Base-by-base conservation (phyloP, 495 filamentous ascomycete genomes). In the Penicillium maclennaniae region DNA sequence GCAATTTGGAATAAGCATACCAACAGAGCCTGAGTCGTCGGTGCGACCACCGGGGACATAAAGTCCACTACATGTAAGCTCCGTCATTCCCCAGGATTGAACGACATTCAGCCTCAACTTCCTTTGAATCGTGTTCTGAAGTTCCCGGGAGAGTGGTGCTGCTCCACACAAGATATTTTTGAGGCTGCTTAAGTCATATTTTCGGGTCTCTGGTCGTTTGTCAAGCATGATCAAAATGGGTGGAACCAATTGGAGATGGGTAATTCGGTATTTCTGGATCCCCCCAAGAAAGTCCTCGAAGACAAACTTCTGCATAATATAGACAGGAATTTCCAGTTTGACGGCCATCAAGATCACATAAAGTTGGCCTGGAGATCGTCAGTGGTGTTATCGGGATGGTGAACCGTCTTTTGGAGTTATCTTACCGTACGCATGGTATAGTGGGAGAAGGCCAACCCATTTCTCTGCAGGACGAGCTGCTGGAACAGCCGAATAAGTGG, bases 91-190 rank as follows among this genome's bases (percentile, higher is more conserved):
- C 79, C 87, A 92, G 1, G 83, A 88, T 60, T 92, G 88, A 36
- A 80, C 83, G 1, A 89, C 70, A 39, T 81, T 81, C 19, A 95
- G 70, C 16, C 79, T 77, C 19, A 88, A 69, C 1, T 88, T 76
- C 6, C 77, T 55, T 71, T 87, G 85, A 6, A 89, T 79, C 16
- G 83, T 77, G 34, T 88, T 77, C 2, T 89, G 83, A 1, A 97
- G 72, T 39, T 95, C 89, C 15, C 72, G 67, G 0, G 86, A 87
- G 16, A 96, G 66, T 0, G 92, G 90, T 0, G 91, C 91, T 2
- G 88, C 92, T 6, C 86, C 91, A 4, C 83, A 89, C 61, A 84
- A 89, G 61, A 91, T 67, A 81, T 90, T 88, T 21, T 84, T 81
- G 7, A 96, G 59, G 2, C 78, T 81, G 16, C 74, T 79, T 12